Evolutionary conservation across 306 rosid genomes (phyloP).

Genomic region (Cucumis melo): DNA sequence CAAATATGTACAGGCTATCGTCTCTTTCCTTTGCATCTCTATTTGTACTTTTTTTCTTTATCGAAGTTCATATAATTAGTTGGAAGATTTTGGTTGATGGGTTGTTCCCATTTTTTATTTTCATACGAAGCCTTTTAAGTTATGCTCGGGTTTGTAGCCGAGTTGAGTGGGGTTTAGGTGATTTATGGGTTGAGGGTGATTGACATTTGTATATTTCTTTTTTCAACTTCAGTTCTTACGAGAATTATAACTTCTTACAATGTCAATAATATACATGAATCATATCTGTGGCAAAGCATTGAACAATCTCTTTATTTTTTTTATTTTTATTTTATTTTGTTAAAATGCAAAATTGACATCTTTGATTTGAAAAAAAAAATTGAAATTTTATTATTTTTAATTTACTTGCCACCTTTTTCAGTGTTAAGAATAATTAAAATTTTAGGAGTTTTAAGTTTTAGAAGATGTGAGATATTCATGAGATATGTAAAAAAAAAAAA

Average conservation of each 20-base stretch:
- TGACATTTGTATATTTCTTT: background rate
- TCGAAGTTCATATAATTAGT: background rate
- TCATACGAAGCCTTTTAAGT: background rate
- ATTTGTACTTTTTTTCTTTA: background rate
- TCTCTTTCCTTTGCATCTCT: background rate
- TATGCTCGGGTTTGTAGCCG: background rate
- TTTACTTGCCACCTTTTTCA: too few species aligned
- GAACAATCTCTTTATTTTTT: too few species aligned
- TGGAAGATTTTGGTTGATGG: background rate
- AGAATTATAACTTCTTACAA: background rate
- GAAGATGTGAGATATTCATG: too few species aligned
- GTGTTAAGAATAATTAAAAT: too few species aligned
- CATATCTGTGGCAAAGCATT: background rate
- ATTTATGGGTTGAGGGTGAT: slow-evolving; percentile 12
- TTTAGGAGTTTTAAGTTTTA: too few species aligned
- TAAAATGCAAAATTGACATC: too few species aligned
- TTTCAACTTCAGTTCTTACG: background rate
- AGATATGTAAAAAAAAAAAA: too few species aligned
- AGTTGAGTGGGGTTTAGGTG: background rate
- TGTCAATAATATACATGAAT: background rate
- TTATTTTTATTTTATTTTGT: too few species aligned
- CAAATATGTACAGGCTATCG: background rate
- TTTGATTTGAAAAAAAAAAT: too few species aligned
- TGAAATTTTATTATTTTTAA: too few species aligned
- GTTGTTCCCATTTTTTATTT: background rate